Conservation (phyloP, 2,329 filamentous ascomycete species). For the Penicillium sp. region DNA sequence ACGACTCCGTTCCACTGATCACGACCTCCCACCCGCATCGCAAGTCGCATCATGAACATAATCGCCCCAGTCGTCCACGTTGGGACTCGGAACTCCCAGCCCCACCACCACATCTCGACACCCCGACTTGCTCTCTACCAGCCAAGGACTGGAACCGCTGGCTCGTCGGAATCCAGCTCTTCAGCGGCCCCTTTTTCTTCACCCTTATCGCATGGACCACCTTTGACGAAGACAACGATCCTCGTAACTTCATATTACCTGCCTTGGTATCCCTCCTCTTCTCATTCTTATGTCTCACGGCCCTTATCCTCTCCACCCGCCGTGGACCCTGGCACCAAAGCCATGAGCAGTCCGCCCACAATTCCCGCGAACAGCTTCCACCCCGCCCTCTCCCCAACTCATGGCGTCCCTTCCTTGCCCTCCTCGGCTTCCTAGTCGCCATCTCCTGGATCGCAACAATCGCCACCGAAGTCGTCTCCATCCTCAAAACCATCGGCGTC, state of each 20-base stretch:
- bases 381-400: constrained; percentile 61
- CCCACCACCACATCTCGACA: constrained; percentile 20
- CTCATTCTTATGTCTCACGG: constrained; percentile 65
- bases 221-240: constrained; percentile 57
- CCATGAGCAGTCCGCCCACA: background rate
- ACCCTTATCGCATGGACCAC: constrained; percentile 65
- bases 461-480: constrained; percentile 90
- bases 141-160: constrained; percentile 78
- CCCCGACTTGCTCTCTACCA: background rate
- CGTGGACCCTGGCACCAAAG: constrained; percentile 37
- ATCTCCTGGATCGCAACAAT: constrained; percentile 97
- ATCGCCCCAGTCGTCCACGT: constrained; percentile 20
- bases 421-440: constrained; percentile 84
- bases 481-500: constrained; percentile 88
- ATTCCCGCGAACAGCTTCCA: background rate
- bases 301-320: constrained; percentile 66
- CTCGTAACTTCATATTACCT: constrained; percentile 55
- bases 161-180: constrained; percentile 80
- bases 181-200: constrained; percentile 82
- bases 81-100: constrained; percentile 44
- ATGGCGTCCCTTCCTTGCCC: constrained; percentile 77
- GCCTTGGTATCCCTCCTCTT: constrained; percentile 64
- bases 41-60: constrained; percentile 16
- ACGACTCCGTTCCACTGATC: constrained; percentile 7
- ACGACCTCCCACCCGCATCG: constrained; percentile 8